These are phyloP conservation scores for Penicillium alfredii DNA, from an alignment of 495 filamentous ascomycete genomes.

Conservation along the genomic window DNA sequence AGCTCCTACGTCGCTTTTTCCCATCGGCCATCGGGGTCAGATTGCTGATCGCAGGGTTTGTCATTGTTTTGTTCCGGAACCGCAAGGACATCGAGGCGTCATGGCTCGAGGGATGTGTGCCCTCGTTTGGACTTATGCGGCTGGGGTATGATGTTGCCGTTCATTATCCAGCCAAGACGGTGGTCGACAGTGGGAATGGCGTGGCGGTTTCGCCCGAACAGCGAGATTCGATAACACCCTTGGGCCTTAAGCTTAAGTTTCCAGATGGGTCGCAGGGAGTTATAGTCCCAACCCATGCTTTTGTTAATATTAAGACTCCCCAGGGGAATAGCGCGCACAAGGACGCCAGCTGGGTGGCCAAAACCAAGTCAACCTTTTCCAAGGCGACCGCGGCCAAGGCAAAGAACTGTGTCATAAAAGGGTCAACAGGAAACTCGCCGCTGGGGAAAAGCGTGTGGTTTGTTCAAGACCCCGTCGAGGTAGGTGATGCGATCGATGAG, in stretches of 20 bases:
- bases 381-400: constrained; percentile 6
- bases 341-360: constrained; percentile 1
- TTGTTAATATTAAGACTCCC: constrained; percentile 9
- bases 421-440: constrained; percentile 4
- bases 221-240: constrained; percentile 1
- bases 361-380: constrained; percentile 6
- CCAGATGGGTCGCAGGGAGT: constrained; percentile 11
- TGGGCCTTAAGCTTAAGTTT: constrained; percentile 14
- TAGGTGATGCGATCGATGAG: not conserved
- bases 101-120: constrained; percentile 14
- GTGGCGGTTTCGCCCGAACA: constrained; percentile 2
- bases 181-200: constrained; percentile 6
- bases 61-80: constrained; percentile 14
- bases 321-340: constrained; percentile 3
- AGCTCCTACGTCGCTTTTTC: constrained; percentile 11
- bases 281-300: constrained; percentile 12
- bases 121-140: constrained; percentile 12
- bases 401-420: constrained; percentile 4
- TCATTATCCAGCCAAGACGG: constrained; percentile 8
- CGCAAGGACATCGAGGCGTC: constrained; percentile 13
- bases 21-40: constrained; percentile 10
- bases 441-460: constrained; percentile 15
- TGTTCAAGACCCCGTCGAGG: constrained; percentile 8
- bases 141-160: constrained; percentile 14
- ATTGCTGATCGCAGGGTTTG: constrained; percentile 18